Conservation (phyloP, 345 rosid genomes). For the Hibiscus trionum region DNA sequence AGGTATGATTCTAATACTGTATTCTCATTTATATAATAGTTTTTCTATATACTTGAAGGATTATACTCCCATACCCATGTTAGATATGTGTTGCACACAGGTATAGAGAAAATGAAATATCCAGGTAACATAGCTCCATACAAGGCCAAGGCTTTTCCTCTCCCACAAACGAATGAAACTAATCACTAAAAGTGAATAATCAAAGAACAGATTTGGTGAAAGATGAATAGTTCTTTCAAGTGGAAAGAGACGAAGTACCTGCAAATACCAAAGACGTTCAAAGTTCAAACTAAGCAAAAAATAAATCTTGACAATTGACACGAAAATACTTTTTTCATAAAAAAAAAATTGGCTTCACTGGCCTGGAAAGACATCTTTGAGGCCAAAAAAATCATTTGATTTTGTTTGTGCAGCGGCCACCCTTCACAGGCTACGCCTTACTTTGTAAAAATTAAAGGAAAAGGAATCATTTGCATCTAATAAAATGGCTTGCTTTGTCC, state of each 20-base stretch:
- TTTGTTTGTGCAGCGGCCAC: neutral
- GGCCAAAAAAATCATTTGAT: slow-evolving; percentile 4
- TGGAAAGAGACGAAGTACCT: neutral
- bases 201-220: neutral
- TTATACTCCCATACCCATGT: neutral
- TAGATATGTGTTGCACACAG: neutral
- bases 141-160: slow-evolving; percentile 2
- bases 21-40: neutral
- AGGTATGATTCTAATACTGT: neutral
- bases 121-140: neutral
- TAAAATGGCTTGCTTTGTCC: slow-evolving; percentile 16
- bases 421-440: neutral
- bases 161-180: neutral
- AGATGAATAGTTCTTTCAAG: neutral
- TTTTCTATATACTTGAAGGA: neutral
- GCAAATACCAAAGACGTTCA: neutral
- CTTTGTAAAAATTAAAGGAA: neutral
- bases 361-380: slow-evolving; percentile 8
- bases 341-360: neutral
- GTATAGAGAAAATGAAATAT: neutral
- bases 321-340: neutral
- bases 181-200: slow-evolving; percentile 1
- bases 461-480: slow-evolving; percentile 8
- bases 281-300: neutral
- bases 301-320: neutral